Percentiles rank a stretch among this genome's conserved stretches.
phyloP scores from a whole-genome alignment of 2,329 filamentous ascomycete species.

The Epichloe elymi region DNA sequence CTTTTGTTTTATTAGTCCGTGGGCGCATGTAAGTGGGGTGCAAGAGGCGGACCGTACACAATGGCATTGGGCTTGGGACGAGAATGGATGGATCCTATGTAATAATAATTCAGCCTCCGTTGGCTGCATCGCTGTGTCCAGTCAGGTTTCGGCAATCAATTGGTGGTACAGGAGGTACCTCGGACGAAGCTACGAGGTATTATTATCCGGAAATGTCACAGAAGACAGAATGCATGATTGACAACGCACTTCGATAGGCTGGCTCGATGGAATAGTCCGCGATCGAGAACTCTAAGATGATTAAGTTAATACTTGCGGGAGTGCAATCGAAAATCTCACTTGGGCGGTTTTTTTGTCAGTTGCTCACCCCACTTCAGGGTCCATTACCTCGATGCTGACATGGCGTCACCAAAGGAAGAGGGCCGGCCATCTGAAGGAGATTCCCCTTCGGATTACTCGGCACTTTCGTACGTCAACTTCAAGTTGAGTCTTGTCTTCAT shows the following conservation, averaged over 20 bases:
- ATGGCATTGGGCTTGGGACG: not conserved
- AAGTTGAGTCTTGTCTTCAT: no score
- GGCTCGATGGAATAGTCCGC: no score
- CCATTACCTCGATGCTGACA: not conserved
- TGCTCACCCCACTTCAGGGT: not conserved
- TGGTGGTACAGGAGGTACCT: not conserved
- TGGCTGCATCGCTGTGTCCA: not conserved
- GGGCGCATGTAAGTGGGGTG: constrained; percentile 3
- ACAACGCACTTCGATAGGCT: no score
- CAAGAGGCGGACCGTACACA: not conserved
- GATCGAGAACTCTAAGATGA: no score
- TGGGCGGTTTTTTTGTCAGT: not conserved
- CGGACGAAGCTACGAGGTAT: not conserved
- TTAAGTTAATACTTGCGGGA: no score
- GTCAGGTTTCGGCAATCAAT: not conserved
- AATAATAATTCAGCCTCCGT: not conserved
- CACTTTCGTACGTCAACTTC: no score
- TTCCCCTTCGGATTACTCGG: no score
- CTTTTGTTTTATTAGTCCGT: not conserved
- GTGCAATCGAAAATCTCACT: no score
- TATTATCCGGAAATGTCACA: not conserved
- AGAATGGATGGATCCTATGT: not conserved
- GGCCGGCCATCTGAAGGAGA: no score
- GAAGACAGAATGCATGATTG: no score
- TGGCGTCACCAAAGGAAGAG: not conserved